Evolutionary conservation across 441 rosid species (phyloP).

Genomic region (Erodium texanum): DNA sequence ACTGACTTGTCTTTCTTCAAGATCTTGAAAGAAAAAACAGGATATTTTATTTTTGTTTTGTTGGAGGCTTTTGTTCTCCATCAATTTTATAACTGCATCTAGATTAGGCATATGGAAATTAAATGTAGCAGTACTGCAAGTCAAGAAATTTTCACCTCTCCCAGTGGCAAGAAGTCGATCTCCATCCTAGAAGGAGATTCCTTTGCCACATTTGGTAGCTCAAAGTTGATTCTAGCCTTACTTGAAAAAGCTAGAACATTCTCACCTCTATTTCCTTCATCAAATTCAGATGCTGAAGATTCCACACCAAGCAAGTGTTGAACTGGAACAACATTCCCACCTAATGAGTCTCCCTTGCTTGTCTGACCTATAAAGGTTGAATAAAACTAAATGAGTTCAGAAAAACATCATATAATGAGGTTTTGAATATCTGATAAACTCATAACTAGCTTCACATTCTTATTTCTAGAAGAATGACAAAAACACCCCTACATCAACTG

Average conservation of each 20-base stretch:
- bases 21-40: constrained; percentile 52
- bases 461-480: neutral
- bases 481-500: neutral
- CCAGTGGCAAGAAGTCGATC: constrained; percentile 59
- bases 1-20: constrained; percentile 64
- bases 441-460: neutral
- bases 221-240: constrained; percentile 24
- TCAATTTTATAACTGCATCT: constrained; percentile 61
- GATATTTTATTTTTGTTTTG: constrained; percentile 66
- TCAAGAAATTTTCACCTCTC: constrained; percentile 77
- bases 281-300: constrained; percentile 21
- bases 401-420: neutral
- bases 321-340: constrained; percentile 19
- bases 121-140: constrained; percentile 46
- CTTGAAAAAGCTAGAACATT: constrained; percentile 21
- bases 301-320: constrained; percentile 26
- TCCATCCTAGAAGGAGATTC: constrained; percentile 41
- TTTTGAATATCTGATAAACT: neutral
- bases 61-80: constrained; percentile 57
- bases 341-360: constrained; percentile 19
- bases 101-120: constrained; percentile 48
- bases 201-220: constrained; percentile 25
- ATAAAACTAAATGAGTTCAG: constrained; percentile 13
- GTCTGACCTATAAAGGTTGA: constrained; percentile 25
- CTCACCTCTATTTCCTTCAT: constrained; percentile 25